Evolutionary conservation across 495 filamentous ascomycete species (phyloP).

Genomic region (Lentithecium fluviatile): DNA sequence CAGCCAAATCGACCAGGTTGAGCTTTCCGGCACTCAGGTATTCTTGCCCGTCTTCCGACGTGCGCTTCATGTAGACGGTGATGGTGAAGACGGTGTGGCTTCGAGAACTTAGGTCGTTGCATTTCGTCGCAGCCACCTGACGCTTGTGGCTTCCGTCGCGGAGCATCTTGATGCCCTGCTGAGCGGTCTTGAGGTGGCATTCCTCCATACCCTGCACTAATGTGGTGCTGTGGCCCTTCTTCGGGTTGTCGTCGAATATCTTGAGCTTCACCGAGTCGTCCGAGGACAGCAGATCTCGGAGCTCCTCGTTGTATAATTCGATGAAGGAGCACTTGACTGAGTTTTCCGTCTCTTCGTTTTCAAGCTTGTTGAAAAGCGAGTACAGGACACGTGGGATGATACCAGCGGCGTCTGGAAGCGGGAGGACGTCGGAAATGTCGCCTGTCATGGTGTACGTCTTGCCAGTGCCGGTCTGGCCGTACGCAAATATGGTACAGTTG

Average conservation of each 20-base stretch:
- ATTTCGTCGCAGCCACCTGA: slow-evolving; percentile 96
- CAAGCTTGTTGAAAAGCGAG: slow-evolving; percentile 79
- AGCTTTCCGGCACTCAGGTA: slow-evolving; percentile 91
- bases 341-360: slow-evolving; percentile 73
- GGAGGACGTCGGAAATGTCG: slow-evolving; percentile 82
- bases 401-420: slow-evolving; percentile 85
- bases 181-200: slow-evolving; percentile 79
- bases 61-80: slow-evolving; percentile 80
- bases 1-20: slow-evolving; percentile 93
- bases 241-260: slow-evolving; percentile 87
- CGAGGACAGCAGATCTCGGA: slow-evolving; percentile 77
- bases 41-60: slow-evolving; percentile 79
- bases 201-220: slow-evolving; percentile 98
- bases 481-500: slow-evolving; percentile 98
- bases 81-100: slow-evolving; percentile 97
- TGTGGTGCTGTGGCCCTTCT: slow-evolving; percentile 74
- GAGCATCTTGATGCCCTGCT: slow-evolving; percentile 82
- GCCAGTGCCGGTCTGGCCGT: slow-evolving; percentile 95
- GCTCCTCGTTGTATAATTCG: slow-evolving; percentile 95
- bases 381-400: slow-evolving; percentile 91
- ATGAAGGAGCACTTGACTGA: slow-evolving; percentile 98
- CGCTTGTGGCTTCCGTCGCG: slow-evolving; percentile 87
- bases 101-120: slow-evolving; percentile 93
- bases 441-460: slow-evolving; percentile 99
- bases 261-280: slow-evolving; percentile 87